phyloP scores from a whole-genome alignment of 1,284 basidiomycete genomes.

The Boletus hoseneyae region DNA sequence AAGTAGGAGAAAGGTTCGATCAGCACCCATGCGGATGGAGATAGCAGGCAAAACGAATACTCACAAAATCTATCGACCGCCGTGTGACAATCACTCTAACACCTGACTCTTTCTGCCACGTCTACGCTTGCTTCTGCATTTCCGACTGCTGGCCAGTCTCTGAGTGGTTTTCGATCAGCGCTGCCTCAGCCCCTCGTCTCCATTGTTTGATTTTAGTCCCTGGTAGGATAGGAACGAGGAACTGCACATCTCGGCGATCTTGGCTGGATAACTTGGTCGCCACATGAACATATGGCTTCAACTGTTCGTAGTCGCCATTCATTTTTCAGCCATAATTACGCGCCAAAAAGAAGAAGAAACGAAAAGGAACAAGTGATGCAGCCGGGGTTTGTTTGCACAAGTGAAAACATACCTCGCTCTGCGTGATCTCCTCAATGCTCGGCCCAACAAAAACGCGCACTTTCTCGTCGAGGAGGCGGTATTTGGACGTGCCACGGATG shows the following conservation, averaged over 20 bases:
- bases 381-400: background rate
- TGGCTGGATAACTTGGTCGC: slow-evolving; percentile 22
- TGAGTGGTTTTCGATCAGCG: background rate
- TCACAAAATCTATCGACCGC: slow-evolving; percentile 7
- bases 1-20: background rate
- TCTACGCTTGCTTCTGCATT: background rate
- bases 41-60: background rate
- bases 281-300: slow-evolving; percentile 44
- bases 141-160: background rate
- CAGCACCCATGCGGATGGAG: background rate
- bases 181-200: slow-evolving; percentile 20
- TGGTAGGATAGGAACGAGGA: slow-evolving; percentile 25
- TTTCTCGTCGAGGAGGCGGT: slow-evolving; percentile 74
- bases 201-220: slow-evolving; percentile 29
- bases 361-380: background rate
- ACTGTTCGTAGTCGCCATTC: slow-evolving; percentile 25
- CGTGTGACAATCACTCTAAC: background rate
- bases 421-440: slow-evolving; percentile 59
- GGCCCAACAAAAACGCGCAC: slow-evolving; percentile 85
- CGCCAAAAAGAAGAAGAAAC: background rate
- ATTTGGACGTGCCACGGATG: slow-evolving; percentile 71
- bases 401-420: slow-evolving; percentile 51
- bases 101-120: too few species aligned
- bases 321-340: background rate
- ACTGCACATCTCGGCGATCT: slow-evolving; percentile 27